Evolutionary conservation across 495 filamentous ascomycete genomes (phyloP).

Genomic region (Penicillium cinerascens): DNA sequence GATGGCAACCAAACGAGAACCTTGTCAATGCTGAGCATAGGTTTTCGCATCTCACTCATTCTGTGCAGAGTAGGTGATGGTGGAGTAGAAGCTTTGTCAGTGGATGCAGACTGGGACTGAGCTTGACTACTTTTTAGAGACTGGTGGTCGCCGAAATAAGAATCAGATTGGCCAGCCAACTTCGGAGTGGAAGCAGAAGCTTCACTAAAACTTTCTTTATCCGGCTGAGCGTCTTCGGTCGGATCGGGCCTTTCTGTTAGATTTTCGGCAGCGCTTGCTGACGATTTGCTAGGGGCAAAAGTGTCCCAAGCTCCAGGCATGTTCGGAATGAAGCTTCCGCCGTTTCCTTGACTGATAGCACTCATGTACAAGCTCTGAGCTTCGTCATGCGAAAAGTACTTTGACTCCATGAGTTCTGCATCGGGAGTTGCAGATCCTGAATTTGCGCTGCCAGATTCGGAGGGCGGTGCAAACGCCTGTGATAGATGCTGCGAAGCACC

Average conservation of each 20-base stretch:
- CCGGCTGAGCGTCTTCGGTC: neutral
- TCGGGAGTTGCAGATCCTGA: constrained; percentile 20
- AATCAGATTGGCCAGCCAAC: constrained; percentile 18
- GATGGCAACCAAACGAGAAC: constrained; percentile 38
- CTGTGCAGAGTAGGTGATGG: constrained; percentile 20
- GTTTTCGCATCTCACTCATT: constrained; percentile 29
- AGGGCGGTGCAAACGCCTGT: constrained; percentile 15
- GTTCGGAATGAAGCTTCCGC: constrained; percentile 37
- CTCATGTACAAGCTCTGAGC: constrained; percentile 97
- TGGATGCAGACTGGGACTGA: constrained; percentile 9
- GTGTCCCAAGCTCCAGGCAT: constrained; percentile 64
- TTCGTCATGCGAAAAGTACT: constrained; percentile 82
- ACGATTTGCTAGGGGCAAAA: constrained; percentile 14
- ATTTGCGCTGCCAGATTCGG: constrained; percentile 23
- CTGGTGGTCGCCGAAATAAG: constrained; percentile 13
- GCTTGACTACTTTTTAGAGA: constrained; percentile 2
- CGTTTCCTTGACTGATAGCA: constrained; percentile 51
- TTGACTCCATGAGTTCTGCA: constrained; percentile 67
- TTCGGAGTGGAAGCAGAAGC: constrained; percentile 28
- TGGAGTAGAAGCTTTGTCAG: constrained; percentile 18
- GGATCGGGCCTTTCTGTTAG: neutral
- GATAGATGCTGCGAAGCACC: constrained; percentile 5
- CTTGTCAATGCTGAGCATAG: constrained; percentile 33
- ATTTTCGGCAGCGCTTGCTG: neutral
- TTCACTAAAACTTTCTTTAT: constrained; percentile 9